Evolutionary conservation across 305 asterid genomes (phyloP).

Genomic region (Ruellia speciosa): DNA sequence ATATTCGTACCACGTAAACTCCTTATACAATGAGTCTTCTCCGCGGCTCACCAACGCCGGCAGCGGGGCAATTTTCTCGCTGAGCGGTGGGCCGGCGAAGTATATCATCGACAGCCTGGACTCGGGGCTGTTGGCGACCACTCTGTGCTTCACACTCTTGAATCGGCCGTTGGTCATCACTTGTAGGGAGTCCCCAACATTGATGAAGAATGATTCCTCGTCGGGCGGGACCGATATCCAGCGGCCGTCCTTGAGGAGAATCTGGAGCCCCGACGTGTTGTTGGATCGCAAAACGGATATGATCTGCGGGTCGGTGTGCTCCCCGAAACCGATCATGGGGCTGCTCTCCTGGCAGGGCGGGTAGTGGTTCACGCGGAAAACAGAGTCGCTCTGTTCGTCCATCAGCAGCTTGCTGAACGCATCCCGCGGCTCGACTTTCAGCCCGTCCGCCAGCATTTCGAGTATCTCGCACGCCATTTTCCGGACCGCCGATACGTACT

Average conservation of each 20-base stretch:
- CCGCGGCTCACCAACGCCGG: slow-evolving; percentile 1
- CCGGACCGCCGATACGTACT: slow-evolving; percentile 10
- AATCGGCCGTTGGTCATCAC: slow-evolving; percentile 19
- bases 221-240: background rate
- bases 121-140: background rate
- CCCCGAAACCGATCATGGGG: background rate
- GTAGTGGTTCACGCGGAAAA: slow-evolving; percentile 19
- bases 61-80: background rate
- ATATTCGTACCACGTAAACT: slow-evolving; percentile 17
- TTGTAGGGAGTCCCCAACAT: background rate
- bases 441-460: slow-evolving; percentile 12
- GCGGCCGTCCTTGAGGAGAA: background rate
- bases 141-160: slow-evolving; percentile 16
- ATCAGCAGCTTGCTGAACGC: slow-evolving; percentile 9
- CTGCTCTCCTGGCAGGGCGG: slow-evolving; percentile 9
- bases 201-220: background rate
- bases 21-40: background rate
- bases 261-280: background rate
- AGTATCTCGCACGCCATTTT: slow-evolving; percentile 7
- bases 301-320: background rate
- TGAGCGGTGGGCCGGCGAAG: slow-evolving; percentile 19
- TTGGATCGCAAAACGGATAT: background rate
- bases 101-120: slow-evolving; percentile 16
- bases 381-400: slow-evolving; percentile 18
- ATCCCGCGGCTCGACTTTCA: slow-evolving; percentile 7